These are phyloP conservation scores for Lentinula detonsa DNA, from an alignment of 768 basidiomycete genomes.

Conservation along the genomic window DNA sequence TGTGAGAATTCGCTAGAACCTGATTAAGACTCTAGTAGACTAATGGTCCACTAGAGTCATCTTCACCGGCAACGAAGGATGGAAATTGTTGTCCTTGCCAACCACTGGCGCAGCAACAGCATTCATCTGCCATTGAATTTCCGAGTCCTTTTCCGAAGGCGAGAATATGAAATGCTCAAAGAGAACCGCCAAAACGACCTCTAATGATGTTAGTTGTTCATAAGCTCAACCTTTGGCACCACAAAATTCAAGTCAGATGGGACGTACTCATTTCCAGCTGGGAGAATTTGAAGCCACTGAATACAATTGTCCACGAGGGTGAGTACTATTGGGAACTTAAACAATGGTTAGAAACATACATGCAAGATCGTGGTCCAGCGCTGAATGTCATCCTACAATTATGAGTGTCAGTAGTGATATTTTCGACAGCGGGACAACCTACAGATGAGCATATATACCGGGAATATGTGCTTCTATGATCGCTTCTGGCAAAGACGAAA, in stretches of 20 bases:
- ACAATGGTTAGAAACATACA: slow-evolving; percentile 14
- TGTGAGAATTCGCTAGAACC: no score
- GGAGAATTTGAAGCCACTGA: slow-evolving; percentile 4
- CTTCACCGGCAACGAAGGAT: background rate
- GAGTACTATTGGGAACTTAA: background rate
- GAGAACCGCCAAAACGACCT: slow-evolving; percentile 1
- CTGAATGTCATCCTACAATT: slow-evolving; percentile 35
- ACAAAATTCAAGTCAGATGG: background rate
- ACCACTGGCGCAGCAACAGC: background rate
- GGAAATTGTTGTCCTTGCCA: background rate
- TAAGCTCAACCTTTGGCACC: background rate
- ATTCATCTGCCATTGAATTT: slow-evolving; percentile 3
- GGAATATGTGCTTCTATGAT: slow-evolving; percentile 26
- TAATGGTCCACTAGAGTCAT: background rate
- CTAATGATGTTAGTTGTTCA: background rate
- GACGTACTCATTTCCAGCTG: slow-evolving; percentile 7
- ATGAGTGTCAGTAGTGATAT: background rate
- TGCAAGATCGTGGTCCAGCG: slow-evolving; percentile 35
- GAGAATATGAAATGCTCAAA: slow-evolving; percentile 1
- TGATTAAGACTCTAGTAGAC: no score
- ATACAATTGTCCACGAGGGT: background rate
- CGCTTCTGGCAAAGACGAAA: slow-evolving; percentile 24
- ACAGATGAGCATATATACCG: slow-evolving; percentile 30
- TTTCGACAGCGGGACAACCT: slow-evolving; percentile 4
- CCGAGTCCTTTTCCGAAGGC: background rate